These are phyloP conservation scores for Leptodermis oblonga DNA, from an alignment of 257 asterid species.

Conservation along the genomic window DNA sequence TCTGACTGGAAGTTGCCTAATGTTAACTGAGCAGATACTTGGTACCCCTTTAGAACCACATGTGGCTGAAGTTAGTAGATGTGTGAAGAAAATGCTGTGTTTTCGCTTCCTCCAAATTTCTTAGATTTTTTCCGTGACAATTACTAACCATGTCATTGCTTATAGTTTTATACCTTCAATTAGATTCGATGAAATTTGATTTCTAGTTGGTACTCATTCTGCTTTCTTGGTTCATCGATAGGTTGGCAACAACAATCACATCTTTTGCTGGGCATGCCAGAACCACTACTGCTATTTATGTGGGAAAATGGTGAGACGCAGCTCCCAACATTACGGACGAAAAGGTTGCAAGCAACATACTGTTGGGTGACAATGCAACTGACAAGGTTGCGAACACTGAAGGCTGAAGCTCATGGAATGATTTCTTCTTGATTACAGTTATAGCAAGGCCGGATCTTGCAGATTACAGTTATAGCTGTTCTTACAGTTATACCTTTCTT, in stretches of 20 bases:
- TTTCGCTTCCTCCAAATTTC: neutral
- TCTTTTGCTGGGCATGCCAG: constrained; percentile 90
- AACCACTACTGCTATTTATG: constrained; percentile 83
- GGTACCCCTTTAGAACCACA: neutral
- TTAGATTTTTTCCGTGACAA: neutral
- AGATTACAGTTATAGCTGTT: neutral
- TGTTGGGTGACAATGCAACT: constrained; percentile 25
- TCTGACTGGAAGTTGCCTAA: neutral
- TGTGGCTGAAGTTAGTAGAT: neutral
- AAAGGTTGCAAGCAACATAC: constrained; percentile 94
- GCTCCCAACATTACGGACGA: constrained; percentile 69
- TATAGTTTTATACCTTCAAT: neutral
- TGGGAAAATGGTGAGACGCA: constrained; percentile 56
- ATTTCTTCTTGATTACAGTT: neutral
- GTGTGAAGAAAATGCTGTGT: neutral
- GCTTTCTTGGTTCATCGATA: constrained; percentile 19
- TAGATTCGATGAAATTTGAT: neutral
- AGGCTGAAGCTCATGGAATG: neutral
- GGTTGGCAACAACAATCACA: constrained; percentile 79
- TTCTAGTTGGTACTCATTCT: neutral
- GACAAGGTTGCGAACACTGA: constrained; percentile 74
- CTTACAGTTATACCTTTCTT: neutral
- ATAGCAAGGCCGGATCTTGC: neutral
- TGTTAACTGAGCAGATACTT: neutral
- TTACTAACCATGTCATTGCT: neutral